Evolutionary conservation across 2,329 filamentous ascomycete species (phyloP), one percentile per base, ranked within the genome.

Genomic region (Aspergillus transmontanensis): DNA sequence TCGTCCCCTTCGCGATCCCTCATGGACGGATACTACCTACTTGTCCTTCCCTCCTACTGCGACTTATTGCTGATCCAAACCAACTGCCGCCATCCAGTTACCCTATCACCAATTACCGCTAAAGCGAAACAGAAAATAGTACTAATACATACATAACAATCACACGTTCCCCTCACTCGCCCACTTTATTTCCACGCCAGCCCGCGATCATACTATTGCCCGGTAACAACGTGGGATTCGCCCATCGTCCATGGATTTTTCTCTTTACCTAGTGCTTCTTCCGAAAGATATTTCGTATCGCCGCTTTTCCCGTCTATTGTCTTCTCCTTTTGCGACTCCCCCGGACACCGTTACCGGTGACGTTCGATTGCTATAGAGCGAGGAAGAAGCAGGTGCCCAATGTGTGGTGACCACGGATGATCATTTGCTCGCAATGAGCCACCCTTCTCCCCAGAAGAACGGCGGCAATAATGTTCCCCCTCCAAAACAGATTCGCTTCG

Each of bases 401-500:
- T 78, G 75, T 72, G 69, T 71, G 66, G 71, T 69, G 73, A 72
- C 56, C 69, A 72, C 73, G 70, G 72, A 69, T 76, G 71, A 75
- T 54, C 57, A 66, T 54, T 68, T 69, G 76, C 75, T 78, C 75
- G 76, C 72, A 64, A 79, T 79, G 76, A 78, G 76, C 75, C 69
- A 69, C 61, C 71, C 73, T 71, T 77, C 76, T 72, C 71, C 76
- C 60, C 71, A 71, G 69, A 75, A 74, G 70, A 78, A 77, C 64
- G 69, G 67, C 65, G 71, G 71, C 69, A 73, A 70, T 67, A 72
- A 66, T 69, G 64, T 71, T 67, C 66, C 72, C 60, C 70, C 68
- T 60, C 72, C 74, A 56, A 71, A 78, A 62, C 81, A 81, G 72
- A 91, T 92, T 69, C 89, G 91, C 70, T 94, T 94, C 76, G 91